Evolutionary conservation across 257 asterid species (phyloP), one percentile per base, ranked within the genome.

Genomic region (Handroanthus guayacan): DNA sequence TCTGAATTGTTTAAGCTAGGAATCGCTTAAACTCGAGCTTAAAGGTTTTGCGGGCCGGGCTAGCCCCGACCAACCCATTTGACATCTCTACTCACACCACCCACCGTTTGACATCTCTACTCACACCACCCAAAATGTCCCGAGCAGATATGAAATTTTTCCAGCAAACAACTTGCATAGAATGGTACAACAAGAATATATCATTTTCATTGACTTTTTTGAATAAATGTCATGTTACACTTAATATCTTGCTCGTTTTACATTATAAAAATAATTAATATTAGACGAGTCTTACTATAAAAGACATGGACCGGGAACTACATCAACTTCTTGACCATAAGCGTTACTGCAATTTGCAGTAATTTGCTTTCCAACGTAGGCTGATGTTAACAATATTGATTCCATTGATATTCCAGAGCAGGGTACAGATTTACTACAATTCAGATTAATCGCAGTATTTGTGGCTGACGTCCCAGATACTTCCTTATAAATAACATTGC

Each of bases 351-450:
- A 91, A 18, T 78, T 73, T 1, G 94, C 89, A 11, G 80, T 71
- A 61, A 85, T 83, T 37, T 75, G 58, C 13, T 18, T 83, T 58
- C 87, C 88, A 7, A 16, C 3, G 1, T 5, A 16, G 4, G 71
- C 83, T 9, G 89, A 48, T 31, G 31, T 62, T 14, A 89, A 16
- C 2, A 80, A 77, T 43, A 91, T 79, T 4, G 66, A 74, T 0
- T 86, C 78, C 88, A 91, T 81, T 6, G 31, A 57, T 74, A 89
- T 85, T 9, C 63, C 86, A 20, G 31, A 54, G 71, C 96, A 89
- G 7, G 90, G 90, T 2, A 88, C 83, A 0, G 89, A 54, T 3
- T 45, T 63, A 37, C 97, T 91, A 71, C 97, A 89, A 61, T 89
- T 86, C 2, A 91, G 82, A 57, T 88, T 86, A 13, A 91, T 87